Evolutionary conservation across 2,329 filamentous ascomycete species (phyloP).

Genomic region (Trichoderma sp.): DNA sequence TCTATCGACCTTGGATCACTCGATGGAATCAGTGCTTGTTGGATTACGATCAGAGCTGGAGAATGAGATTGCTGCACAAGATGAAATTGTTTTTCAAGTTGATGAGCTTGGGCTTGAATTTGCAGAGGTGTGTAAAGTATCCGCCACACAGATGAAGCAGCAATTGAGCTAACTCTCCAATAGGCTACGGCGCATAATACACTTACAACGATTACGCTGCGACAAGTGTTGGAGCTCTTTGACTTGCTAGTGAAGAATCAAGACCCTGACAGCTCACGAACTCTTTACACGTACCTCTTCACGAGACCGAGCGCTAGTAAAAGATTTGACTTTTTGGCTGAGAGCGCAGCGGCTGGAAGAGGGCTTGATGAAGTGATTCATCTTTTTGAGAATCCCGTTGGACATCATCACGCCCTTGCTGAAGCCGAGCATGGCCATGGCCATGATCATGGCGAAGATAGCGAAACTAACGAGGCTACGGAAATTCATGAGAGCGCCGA

Average conservation of each 20-base stretch:
- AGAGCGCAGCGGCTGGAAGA: slow-evolving; percentile 48
- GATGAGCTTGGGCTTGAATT: slow-evolving; percentile 59
- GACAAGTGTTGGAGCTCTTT: slow-evolving; percentile 49
- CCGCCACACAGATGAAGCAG: background rate
- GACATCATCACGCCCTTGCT: slow-evolving; percentile 2
- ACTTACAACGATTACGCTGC: slow-evolving; percentile 45
- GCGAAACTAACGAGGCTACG: background rate
- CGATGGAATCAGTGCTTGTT: slow-evolving; percentile 50
- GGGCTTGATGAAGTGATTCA: slow-evolving; percentile 49
- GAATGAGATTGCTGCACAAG: slow-evolving; percentile 49
- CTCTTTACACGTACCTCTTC: slow-evolving; percentile 49
- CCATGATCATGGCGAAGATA: slow-evolving; percentile 31
- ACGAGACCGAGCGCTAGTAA: slow-evolving; percentile 46
- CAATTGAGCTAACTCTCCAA: slow-evolving; percentile 33
- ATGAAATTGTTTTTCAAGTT: slow-evolving; percentile 56
- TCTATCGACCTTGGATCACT: slow-evolving; percentile 47
- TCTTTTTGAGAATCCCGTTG: slow-evolving; percentile 40
- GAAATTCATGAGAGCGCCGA: slow-evolving; percentile 8
- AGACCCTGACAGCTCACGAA: slow-evolving; percentile 45
- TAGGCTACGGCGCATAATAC: slow-evolving; percentile 45
- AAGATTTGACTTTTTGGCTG: slow-evolving; percentile 46
- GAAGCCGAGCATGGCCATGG: slow-evolving; percentile 20
- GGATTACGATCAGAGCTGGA: slow-evolving; percentile 52
- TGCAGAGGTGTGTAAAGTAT: slow-evolving; percentile 48
- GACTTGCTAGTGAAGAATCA: slow-evolving; percentile 51